Percentiles rank a stretch among this genome's conserved stretches.
Evolutionary conservation across 805 yeast species (phyloP).

Genomic region (Ogataea paraovalis): DNA sequence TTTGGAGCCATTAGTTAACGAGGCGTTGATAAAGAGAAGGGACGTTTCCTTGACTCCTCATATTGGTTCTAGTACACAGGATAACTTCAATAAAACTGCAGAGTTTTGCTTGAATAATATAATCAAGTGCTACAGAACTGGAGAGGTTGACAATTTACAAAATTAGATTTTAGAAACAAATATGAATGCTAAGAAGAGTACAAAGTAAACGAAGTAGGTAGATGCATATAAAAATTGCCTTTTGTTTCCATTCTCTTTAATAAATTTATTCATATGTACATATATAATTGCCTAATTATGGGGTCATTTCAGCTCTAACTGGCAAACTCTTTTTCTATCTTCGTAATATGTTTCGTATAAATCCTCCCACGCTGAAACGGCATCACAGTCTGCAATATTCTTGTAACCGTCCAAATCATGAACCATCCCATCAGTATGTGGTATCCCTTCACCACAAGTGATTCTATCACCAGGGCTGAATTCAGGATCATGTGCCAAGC

Average conservation of each 20-base stretch:
- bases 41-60: constrained; percentile 72
- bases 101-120: constrained; percentile 53
- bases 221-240: too few species aligned
- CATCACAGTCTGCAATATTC: constrained; percentile 18
- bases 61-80: constrained; percentile 62
- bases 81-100: constrained; percentile 51
- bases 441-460: constrained; percentile 10
- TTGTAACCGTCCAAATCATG: constrained; percentile 29
- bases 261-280: neutral
- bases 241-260: neutral
- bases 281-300: too few species aligned
- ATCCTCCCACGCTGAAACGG: constrained; percentile 27
- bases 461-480: constrained; percentile 7
- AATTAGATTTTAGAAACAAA: too few species aligned
- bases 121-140: constrained; percentile 38
- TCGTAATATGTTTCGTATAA: constrained; percentile 23
- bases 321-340: constrained; percentile 11
- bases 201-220: neutral
- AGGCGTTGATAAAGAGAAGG: constrained; percentile 47
- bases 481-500: constrained; percentile 13
- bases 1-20: constrained; percentile 54
- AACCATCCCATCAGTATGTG: constrained; percentile 11
- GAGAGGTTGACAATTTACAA: constrained; percentile 19
- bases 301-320: constrained; percentile 3
- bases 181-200: too few species aligned